Percentiles rank a stretch among this genome's conserved stretches.
phyloP scores from a whole-genome alignment of 2,329 filamentous ascomycete genomes.

The Acephala macrosclerotiorum region DNA sequence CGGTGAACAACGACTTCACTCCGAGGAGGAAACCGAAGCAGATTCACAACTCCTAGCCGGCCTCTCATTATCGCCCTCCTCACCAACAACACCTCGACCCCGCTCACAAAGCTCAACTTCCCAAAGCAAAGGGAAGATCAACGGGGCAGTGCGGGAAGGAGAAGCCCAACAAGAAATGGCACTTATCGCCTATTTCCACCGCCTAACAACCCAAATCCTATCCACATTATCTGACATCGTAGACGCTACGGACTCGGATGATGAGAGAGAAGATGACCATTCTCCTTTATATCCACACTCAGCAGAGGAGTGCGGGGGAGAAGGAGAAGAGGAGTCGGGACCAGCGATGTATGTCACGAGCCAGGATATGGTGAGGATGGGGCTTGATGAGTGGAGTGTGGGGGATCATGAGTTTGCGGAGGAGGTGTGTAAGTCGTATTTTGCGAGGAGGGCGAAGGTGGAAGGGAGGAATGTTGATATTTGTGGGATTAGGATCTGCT shows the following conservation, averaged over 20 bases:
- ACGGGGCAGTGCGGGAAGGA: constrained; percentile 24
- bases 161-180: constrained; percentile 66
- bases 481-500: constrained; percentile 77
- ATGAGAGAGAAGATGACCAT: constrained; percentile 45
- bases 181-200: constrained; percentile 83
- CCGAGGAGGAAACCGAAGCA: constrained; percentile 64
- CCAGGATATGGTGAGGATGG: constrained; percentile 74
- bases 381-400: constrained; percentile 79
- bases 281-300: constrained; percentile 52
- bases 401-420: constrained; percentile 73
- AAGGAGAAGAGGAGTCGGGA: constrained; percentile 40
- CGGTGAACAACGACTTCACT: constrained; percentile 71
- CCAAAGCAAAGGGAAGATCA: constrained; percentile 15
- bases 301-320: constrained; percentile 43
- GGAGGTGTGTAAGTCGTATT: constrained; percentile 70
- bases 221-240: constrained; percentile 68
- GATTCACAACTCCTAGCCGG: constrained; percentile 65
- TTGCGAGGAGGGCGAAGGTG: constrained; percentile 67
- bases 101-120: constrained; percentile 50
- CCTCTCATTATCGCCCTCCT: constrained; percentile 48
- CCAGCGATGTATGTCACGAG: constrained; percentile 61
- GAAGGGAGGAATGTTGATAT: constrained; percentile 75
- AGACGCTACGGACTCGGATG: constrained; percentile 49
- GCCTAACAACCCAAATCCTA: constrained; percentile 72
- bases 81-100: constrained; percentile 28